Conservation (phyloP, 1,284 basidiomycete species). For the Ustilago cynodontis region DNA sequence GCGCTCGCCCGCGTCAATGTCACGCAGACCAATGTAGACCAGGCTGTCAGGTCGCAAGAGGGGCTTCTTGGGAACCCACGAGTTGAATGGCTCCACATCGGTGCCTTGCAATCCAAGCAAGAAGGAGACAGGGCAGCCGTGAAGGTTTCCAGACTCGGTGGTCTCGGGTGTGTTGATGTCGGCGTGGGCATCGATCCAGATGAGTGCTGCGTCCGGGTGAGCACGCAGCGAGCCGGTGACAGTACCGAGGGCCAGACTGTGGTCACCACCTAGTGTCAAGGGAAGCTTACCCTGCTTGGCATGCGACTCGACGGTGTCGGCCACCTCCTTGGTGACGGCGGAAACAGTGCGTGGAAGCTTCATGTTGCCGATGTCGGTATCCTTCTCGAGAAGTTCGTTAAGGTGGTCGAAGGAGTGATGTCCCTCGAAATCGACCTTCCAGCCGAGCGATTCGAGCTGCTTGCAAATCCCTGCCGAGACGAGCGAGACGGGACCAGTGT, state of each 20-base stretch:
- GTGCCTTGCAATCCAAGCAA: slow-evolving; percentile 73
- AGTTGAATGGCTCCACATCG: slow-evolving; percentile 65
- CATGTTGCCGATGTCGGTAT: slow-evolving; percentile 62
- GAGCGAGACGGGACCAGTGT: slow-evolving; percentile 63
- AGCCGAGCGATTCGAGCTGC: slow-evolving; percentile 77
- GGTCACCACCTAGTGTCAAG: slow-evolving; percentile 95
- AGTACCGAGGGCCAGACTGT: slow-evolving; percentile 78
- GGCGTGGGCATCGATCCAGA: slow-evolving; percentile 81
- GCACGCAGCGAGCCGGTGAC: slow-evolving; percentile 71
- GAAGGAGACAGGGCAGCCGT: slow-evolving; percentile 98
- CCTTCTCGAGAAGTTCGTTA: slow-evolving; percentile 66
- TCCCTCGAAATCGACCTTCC: slow-evolving; percentile 88
- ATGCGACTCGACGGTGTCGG: slow-evolving; percentile 81
- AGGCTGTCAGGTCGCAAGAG: slow-evolving; percentile 77
- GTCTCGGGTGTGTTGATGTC: slow-evolving; percentile 94
- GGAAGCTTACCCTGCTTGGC: slow-evolving; percentile 83
- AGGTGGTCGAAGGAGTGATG: slow-evolving; percentile 89
- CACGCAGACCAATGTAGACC: slow-evolving; percentile 95
- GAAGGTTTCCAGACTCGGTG: slow-evolving; percentile 90
- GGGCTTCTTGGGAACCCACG: slow-evolving; percentile 63
- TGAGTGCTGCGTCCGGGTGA: slow-evolving; percentile 79
- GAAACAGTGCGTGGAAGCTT: slow-evolving; percentile 64
- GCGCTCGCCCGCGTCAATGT: slow-evolving; percentile 91
- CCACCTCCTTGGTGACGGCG: slow-evolving; percentile 83
- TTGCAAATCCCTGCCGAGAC: slow-evolving; percentile 60